Evolutionary conservation across 306 rosid species (phyloP).

Genomic region (Pyrus communis): DNA sequence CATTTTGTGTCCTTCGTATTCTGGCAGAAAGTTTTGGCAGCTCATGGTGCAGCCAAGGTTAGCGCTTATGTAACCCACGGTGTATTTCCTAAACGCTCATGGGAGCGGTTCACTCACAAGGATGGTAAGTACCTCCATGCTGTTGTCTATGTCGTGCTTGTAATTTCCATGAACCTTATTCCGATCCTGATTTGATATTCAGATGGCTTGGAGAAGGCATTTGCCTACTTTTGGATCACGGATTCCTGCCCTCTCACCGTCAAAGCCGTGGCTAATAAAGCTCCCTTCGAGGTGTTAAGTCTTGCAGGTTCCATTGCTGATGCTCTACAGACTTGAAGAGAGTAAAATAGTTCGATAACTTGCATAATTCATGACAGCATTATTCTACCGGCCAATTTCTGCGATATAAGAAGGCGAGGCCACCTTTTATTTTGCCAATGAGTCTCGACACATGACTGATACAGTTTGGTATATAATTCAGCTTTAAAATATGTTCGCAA

Average conservation of each 20-base stretch:
- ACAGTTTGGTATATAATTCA: no score
- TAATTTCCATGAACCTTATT: slow-evolving; percentile 1
- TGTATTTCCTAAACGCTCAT: slow-evolving; percentile 79
- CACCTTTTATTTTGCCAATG: neutral
- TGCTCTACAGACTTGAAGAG: slow-evolving; percentile 60
- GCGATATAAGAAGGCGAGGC: neutral
- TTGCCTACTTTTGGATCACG: slow-evolving; percentile 45
- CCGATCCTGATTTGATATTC: slow-evolving; percentile 15
- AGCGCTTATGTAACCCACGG: slow-evolving; percentile 90
- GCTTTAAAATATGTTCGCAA: no score
- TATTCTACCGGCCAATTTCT: neutral
- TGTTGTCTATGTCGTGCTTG: neutral
- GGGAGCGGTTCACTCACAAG: slow-evolving; percentile 68
- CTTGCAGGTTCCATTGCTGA: slow-evolving; percentile 45
- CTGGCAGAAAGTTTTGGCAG: slow-evolving; percentile 73
- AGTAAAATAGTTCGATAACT: neutral
- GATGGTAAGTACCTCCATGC: slow-evolving; percentile 40
- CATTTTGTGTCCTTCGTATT: neutral
- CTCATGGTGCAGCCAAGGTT: slow-evolving; percentile 86
- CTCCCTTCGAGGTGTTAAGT: no score
- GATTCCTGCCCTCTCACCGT: no score
- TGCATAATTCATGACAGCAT: neutral
- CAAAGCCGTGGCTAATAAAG: no score
- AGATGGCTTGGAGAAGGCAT: slow-evolving; percentile 42
- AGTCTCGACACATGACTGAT: no score